Base-by-base conservation (phyloP, 805 yeast genomes). In the Kodamaea kakaduensis region DNA sequence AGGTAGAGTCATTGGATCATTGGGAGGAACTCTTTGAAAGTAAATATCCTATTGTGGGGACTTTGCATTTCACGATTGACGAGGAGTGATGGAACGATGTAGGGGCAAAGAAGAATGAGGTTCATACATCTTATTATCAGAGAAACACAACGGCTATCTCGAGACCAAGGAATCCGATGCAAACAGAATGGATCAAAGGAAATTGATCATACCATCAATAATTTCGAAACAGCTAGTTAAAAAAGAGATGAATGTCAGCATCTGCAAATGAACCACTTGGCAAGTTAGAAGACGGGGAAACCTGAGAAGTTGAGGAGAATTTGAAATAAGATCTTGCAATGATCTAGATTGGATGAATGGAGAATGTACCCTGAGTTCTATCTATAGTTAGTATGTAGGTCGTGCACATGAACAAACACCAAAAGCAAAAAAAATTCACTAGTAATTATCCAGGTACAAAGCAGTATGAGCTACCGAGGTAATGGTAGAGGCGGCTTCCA, bases 11-110 rank as follows among this genome's bases (percentile, higher is more conserved):
- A 3, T 65, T 94, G 47, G 75, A 83, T 43, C 84, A 81, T 30
- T 93, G 98, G 98, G 86, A 77, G 43, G 76, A 72, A 25, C 87
- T 82, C 58, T 90, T 93, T 53, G 78, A 70, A 34, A 75, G 74
- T 47, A 93, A 93, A 66, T 93, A 93, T 54, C 78, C 84, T 2
- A 67, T 77, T 15, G 84, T 88, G 25, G 98, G 98, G 1, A 71
- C 74, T 20, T 67, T 88, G 31, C 73, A 76, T 27, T 41, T 25
- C 23, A 19, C 17, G 17, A 26, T 31, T 12, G 35, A 36, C 6
- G 39, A 36, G 14, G 28, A 27, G 29, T 24, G 25, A 18, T n/a
- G n/a, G n/a, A n/a, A n/a, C n/a, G n/a, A n/a, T n/a, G n/a, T n/a
- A n/a, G n/a, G n/a, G n/a, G 21, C 14, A 18, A 14, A 18, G 13